These are phyloP conservation scores for Pterula multifida DNA, from an alignment of 1,284 basidiomycete species.

Conservation along the genomic window DNA sequence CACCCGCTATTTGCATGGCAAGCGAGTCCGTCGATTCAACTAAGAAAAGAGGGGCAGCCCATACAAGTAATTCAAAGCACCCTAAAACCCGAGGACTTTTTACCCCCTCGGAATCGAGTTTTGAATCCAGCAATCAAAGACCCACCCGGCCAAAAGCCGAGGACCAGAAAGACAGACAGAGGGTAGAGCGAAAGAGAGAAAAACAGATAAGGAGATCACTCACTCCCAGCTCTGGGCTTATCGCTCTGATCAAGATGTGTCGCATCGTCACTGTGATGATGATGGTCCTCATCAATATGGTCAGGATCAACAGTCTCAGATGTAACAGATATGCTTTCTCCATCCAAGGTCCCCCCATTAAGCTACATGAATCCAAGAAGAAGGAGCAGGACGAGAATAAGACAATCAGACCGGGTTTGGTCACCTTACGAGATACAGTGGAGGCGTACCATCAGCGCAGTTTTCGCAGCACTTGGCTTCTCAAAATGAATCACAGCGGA, in stretches of 20 bases:
- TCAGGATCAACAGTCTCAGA: constrained; percentile 34
- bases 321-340: constrained; percentile 44
- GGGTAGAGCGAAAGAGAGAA: no score
- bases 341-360: constrained; percentile 62
- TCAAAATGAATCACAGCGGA: constrained; percentile 58
- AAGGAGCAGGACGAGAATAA: constrained; percentile 9
- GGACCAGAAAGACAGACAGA: no score
- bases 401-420: neutral
- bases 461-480: constrained; percentile 68
- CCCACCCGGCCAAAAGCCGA: no score
- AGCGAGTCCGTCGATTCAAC: no score
- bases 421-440: neutral
- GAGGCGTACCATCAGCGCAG: constrained; percentile 56
- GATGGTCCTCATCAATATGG: constrained; percentile 38
- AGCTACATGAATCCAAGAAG: constrained; percentile 31
- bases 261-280: constrained; percentile 21
- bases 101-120: no score
- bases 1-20: no score
- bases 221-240: constrained; percentile 74
- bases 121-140: no score
- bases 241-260: constrained; percentile 54
- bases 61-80: no score
- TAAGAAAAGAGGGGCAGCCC: no score
- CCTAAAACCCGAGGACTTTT: no score
- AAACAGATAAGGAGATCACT: constrained; percentile 14